Conservation (phyloP, 2,329 filamentous ascomycete species). For the Xylariaceae sp. region DNA sequence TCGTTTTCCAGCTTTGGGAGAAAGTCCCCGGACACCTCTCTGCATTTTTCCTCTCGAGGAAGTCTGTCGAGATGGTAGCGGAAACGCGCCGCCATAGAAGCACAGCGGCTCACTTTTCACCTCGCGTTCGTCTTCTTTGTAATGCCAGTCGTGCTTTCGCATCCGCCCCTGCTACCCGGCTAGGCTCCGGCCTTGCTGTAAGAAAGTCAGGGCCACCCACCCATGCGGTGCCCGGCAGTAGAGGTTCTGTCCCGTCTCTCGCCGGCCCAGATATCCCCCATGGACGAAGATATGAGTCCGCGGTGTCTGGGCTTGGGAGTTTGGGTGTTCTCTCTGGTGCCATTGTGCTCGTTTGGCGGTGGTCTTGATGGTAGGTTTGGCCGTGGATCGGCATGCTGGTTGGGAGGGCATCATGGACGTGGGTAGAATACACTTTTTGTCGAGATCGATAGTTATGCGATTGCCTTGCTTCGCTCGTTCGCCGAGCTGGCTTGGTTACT, state of each 20-base stretch:
- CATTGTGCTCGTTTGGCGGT: conserved; percentile 19
- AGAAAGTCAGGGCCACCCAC: conserved; percentile 25
- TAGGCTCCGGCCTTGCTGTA: conserved; percentile 15
- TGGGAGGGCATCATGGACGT: conserved; percentile 43
- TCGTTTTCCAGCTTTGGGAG: conserved; percentile 79
- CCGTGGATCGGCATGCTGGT: conserved; percentile 36
- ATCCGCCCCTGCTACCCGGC: conserved; percentile 40
- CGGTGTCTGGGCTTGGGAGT: conserved; percentile 36
- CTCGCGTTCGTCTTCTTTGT: conserved; percentile 49
- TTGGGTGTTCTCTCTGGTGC: conserved; percentile 14
- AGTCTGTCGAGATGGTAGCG: conserved; percentile 54
- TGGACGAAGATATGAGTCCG: conserved; percentile 93
- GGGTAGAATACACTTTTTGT: conserved; percentile 68
- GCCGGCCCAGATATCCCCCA: conserved; percentile 43
- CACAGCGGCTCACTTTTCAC: conserved; percentile 75
- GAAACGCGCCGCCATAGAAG: conserved; percentile 99
- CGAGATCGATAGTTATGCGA: conserved; percentile 98
- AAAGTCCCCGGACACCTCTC: conserved; percentile 96
- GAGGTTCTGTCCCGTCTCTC: conserved; percentile 23
- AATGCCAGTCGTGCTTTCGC: conserved; percentile 26
- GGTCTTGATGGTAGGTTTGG: conserved; percentile 29
- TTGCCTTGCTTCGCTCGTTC: conserved; percentile 56
- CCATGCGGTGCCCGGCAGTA: conserved; percentile 14
- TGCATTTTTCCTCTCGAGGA: conserved; percentile 13
- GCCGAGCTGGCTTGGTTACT: conserved; percentile 65